Evolutionary conservation across 495 filamentous ascomycete species (phyloP).

Genomic region (Darksidea phi): DNA sequence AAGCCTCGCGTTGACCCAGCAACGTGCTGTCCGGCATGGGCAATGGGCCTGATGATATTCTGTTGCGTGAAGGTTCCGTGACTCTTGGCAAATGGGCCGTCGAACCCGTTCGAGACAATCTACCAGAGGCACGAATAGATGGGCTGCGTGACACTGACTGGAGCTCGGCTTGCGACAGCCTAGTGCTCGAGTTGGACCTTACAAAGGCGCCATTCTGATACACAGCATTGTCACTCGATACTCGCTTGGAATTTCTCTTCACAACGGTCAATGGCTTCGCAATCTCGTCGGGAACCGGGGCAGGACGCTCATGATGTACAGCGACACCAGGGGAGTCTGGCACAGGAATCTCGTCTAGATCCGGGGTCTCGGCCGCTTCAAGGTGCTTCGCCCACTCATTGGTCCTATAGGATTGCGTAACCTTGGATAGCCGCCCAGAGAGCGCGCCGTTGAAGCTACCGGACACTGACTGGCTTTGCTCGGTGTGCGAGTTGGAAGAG

Average conservation of each 20-base stretch:
- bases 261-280: conserved; percentile 1
- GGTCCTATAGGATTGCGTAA: conserved; percentile 80
- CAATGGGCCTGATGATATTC: conserved; percentile 39
- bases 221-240: conserved; percentile 12
- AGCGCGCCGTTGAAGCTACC: conserved; percentile 48
- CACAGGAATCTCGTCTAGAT: conserved; percentile 54
- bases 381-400: conserved; percentile 97
- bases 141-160: conserved; percentile 22
- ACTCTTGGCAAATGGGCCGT: conserved; percentile 36
- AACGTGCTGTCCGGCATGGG: conserved; percentile 53
- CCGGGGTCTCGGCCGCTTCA: conserved; percentile 70
- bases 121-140: conserved; percentile 17
- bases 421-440: conserved; percentile 60
- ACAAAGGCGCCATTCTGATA: conserved; percentile 18
- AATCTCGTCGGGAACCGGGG: conserved; percentile 17
- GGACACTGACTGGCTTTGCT: conserved; percentile 42
- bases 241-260: conserved; percentile 7
- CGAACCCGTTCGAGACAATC: conserved; percentile 16
- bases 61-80: conserved; percentile 47
- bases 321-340: conserved; percentile 40
- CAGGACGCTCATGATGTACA: conserved; percentile 32
- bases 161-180: conserved; percentile 10
- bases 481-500: conserved; percentile 46
- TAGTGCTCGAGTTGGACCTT: too few relatives aligned
- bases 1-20: conserved; percentile 60